Evolutionary conservation across 805 yeast species (phyloP).

Genomic region (Kazachstania taianensis): DNA sequence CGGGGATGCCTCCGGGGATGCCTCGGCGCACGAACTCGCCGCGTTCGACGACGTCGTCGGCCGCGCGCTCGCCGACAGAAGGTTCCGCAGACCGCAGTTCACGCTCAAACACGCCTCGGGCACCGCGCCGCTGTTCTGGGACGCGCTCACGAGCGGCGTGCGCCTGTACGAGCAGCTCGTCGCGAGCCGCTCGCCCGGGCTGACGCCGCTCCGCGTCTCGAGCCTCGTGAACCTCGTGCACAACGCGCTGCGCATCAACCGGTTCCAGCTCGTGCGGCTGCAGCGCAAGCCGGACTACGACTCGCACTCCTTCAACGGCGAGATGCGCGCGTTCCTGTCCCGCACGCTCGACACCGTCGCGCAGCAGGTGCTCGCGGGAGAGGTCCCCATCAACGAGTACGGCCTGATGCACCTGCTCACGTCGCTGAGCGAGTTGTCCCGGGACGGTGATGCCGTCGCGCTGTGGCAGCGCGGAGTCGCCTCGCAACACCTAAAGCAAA

Average conservation of each 20-base stretch:
- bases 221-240: constrained; percentile 39
- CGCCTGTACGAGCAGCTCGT: constrained; percentile 36
- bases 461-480: constrained; percentile 46
- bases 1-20: constrained; percentile 5
- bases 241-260: constrained; percentile 42
- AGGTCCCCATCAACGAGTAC: constrained; percentile 34
- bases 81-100: constrained; percentile 1
- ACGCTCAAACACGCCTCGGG: constrained; percentile 19
- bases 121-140: constrained; percentile 33
- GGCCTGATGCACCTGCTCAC: constrained; percentile 46
- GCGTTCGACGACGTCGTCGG: constrained; percentile 15
- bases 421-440: constrained; percentile 45
- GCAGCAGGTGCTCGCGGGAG: constrained; percentile 36
- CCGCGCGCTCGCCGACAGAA: constrained; percentile 6
- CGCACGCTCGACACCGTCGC: constrained; percentile 39
- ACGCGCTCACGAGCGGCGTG: constrained; percentile 38
- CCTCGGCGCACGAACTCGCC: constrained; percentile 9
- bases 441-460: constrained; percentile 48
- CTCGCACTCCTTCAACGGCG: constrained; percentile 40
- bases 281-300: constrained; percentile 49
- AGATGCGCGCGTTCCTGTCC: constrained; percentile 37
- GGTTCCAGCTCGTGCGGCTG: constrained; percentile 40
- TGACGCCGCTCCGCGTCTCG: constrained; percentile 34
- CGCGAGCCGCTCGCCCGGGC: constrained; percentile 32
- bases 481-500: constrained; percentile 4